Base-by-base conservation (phyloP, 495 filamentous ascomycete species). In the Bryoglossum gracile region DNA sequence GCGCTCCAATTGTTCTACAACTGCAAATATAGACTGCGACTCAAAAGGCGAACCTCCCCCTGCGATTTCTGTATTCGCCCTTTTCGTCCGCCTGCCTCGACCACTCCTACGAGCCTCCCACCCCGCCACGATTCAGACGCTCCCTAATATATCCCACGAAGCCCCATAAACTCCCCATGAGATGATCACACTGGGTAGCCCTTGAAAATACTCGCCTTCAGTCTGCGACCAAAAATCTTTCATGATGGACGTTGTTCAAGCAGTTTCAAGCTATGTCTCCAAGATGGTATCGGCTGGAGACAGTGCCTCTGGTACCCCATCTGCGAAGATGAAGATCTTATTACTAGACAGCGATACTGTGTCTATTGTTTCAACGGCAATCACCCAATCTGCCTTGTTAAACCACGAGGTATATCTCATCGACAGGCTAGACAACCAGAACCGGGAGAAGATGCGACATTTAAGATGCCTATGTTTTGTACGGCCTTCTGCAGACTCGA, bases 381-480 rank as follows among this genome's bases (percentile, higher is more conserved):
- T 92, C 50, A 96, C 94, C 0, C 94, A 97, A 61, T 97, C 92
- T 34, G 78, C 88, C 30, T 76, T 98, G n/a, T 82, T 98, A 49
- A 94, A 88, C 62, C 89, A 97, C 62, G 89, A 96, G 68, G 87
- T 98, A 52, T 98, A 94, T 67, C 87, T 98, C 44, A 95, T 91
- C 46, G 92, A 98, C 65, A 88, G 94, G 45, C 67, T 98, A 35
- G 92, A 95, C 62, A 98, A 96, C 62, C 68, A 74, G 43, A 82
- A 86, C 51, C 80, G 92, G 36, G 94, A 98, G 69, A 95, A 94
- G 74, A 97, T 97, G 92, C 84, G 92, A 62, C 92, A 98, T 70
- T 72, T 98, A 33, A 82, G 88, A 23, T 98, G 92, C 66, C 69
- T 97, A 9, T 92, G 86, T 62, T 96, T 98, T 62, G 78, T 97